Percentiles rank a stretch among this genome's conserved stretches.
These are phyloP conservation scores for Trypanosoma lewisi DNA, from an alignment of 208 protist genomes.

Conservation along the genomic window DNA sequence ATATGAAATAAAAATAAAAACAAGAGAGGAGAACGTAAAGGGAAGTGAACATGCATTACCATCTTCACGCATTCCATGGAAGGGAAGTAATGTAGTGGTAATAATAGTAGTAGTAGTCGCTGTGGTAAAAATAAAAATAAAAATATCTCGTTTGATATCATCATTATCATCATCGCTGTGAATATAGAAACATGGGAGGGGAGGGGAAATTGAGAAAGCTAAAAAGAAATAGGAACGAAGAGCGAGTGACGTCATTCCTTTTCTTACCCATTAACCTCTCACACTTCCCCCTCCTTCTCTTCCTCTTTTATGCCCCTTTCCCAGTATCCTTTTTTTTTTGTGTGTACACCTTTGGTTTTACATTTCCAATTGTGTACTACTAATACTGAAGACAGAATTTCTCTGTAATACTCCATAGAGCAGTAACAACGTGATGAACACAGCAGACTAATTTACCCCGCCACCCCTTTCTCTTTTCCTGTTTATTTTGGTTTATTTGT, in stretches of 20 bases:
- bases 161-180: background rate
- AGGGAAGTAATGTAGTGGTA: too few species aligned
- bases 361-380: too few species aligned
- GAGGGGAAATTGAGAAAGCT: too few species aligned
- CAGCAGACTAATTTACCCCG: too few species aligned
- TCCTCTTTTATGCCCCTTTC: too few species aligned
- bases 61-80: too few species aligned
- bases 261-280: too few species aligned
- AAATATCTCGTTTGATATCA: background rate
- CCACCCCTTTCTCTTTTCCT: background rate
- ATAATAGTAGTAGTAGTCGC: too few species aligned
- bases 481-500: background rate
- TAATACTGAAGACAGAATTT: background rate
- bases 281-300: too few species aligned
- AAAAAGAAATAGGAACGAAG: background rate
- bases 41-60: too few species aligned
- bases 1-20: slow-evolving; percentile 1
- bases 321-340: too few species aligned
- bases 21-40: slow-evolving; percentile 2
- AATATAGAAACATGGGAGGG: background rate
- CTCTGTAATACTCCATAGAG: slow-evolving; percentile 8
- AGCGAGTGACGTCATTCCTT: background rate
- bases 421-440: background rate
- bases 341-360: background rate
- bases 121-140: slow-evolving; percentile 13